A percentile compares a stretch with the other conserved stretches of the same genome.
Conservation (phyloP, 108 stramenopile genomes). For the Cyclostephanos tholiformis region DNA sequence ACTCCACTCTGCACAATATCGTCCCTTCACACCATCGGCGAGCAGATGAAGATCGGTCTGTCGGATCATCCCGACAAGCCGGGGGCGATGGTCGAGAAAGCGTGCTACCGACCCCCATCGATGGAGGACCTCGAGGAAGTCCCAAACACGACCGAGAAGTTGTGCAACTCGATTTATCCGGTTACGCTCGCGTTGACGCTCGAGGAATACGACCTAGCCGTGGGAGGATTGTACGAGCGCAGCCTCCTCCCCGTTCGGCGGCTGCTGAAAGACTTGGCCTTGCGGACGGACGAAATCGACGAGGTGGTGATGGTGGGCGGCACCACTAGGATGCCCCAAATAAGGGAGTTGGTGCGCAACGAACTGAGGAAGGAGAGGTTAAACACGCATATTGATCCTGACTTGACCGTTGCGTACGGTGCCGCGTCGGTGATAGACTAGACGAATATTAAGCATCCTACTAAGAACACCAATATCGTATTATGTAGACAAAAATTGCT, state of each 20-base stretch:
- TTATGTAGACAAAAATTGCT: constrained; percentile 7
- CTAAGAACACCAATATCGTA: too few species aligned
- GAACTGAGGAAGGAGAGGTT: constrained; percentile 71
- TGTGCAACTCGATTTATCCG: constrained; percentile 58
- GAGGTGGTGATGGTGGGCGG: constrained; percentile 99
- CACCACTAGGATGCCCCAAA: constrained; percentile 92
- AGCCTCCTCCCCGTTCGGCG: constrained; percentile 76
- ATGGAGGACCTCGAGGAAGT: background rate
- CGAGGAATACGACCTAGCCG: constrained; percentile 74
- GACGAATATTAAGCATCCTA: constrained; percentile 7
- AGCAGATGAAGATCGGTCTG: constrained; percentile 77
- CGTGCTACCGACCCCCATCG: constrained; percentile 32
- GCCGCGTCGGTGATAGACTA: constrained; percentile 96
- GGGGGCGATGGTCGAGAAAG: constrained; percentile 33
- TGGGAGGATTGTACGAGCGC: constrained; percentile 73
- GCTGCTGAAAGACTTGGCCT: constrained; percentile 80
- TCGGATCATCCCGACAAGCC: constrained; percentile 46
- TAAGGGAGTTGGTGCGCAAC: constrained; percentile 79
- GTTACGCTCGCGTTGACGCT: constrained; percentile 62
- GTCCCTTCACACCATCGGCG: constrained; percentile 83
- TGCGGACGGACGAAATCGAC: constrained; percentile 84
- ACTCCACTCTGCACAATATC: constrained; percentile 72
- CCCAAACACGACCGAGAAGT: constrained; percentile 33
- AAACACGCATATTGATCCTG: constrained; percentile 96
- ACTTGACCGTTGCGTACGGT: constrained; percentile 96